Evolutionary conservation across 106 monocot species (phyloP).

Genomic region (Dendrobium nobile): DNA sequence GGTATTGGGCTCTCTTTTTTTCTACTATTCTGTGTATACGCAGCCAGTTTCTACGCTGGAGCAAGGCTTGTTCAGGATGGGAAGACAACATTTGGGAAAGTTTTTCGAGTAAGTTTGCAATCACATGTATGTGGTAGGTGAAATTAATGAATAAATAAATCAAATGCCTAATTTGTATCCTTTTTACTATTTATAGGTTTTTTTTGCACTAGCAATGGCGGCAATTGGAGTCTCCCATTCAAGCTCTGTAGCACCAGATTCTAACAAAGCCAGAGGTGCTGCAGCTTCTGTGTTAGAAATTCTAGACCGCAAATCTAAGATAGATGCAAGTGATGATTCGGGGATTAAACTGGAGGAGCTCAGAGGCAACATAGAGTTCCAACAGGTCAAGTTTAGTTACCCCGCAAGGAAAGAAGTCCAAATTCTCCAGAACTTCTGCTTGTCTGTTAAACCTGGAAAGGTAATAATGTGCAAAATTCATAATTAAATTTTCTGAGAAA

Average conservation of each 20-base stretch:
- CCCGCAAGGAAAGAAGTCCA: conserved; percentile 8
- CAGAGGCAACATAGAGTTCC: conserved; percentile 8
- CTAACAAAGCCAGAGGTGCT: conserved; percentile 10
- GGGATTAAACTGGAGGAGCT: conserved; percentile 2
- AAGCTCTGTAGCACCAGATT: conserved; percentile 9
- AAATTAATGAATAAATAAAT: neutral
- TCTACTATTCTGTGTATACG: conserved; percentile 12
- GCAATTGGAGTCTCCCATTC: conserved; percentile 15
- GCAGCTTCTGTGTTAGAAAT: conserved; percentile 7
- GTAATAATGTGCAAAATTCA: neutral
- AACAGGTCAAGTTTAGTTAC: conserved; percentile 10
- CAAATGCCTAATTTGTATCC: neutral
- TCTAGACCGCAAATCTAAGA: conserved; percentile 10
- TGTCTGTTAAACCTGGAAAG: conserved; percentile 12
- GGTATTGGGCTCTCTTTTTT: conserved; percentile 11
- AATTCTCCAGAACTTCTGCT: conserved; percentile 6
- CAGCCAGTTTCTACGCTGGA: conserved; percentile 15
- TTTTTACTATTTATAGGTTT: neutral
- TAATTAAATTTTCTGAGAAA: neutral
- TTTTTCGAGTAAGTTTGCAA: conserved; percentile 11
- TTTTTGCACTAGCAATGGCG: conserved; percentile 13
- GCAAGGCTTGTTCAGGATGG: conserved; percentile 12
- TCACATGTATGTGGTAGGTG: neutral
- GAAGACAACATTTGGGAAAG: conserved; percentile 16
- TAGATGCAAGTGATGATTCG: conserved; percentile 13